These are phyloP conservation scores for Cyclostephanos tholiformis DNA, from an alignment of 108 stramenopile species.

Conservation along the genomic window DNA sequence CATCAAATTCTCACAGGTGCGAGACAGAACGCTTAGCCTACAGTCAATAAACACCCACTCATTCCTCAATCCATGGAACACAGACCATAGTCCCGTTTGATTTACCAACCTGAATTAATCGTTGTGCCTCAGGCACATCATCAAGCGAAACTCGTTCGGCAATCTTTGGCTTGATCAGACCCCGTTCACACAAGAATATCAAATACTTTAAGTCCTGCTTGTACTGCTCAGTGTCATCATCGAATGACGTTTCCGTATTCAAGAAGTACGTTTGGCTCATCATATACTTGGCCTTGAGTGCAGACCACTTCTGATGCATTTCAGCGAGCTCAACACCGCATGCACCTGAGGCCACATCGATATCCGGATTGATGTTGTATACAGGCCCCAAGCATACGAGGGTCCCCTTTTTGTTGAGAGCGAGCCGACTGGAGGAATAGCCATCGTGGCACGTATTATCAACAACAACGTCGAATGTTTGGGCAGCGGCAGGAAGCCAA, in stretches of 20 bases:
- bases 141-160: conserved; percentile 57
- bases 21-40: too few species aligned
- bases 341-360: conserved; percentile 27
- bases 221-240: conserved; percentile 44
- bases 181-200: conserved; percentile 55
- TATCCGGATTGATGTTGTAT: conserved; percentile 21
- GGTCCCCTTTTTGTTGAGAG: conserved; percentile 51
- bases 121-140: conserved; percentile 65
- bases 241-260: conserved; percentile 49
- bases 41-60: not conserved
- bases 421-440: conserved; percentile 45
- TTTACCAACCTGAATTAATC: conserved; percentile 53
- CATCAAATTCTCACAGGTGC: too few species aligned
- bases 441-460: conserved; percentile 61
- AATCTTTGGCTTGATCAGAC: conserved; percentile 64
- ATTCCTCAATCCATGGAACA: conserved; percentile 63
- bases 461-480: conserved; percentile 70
- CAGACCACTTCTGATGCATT: conserved; percentile 47
- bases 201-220: conserved; percentile 58
- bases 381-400: conserved; percentile 52
- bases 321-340: conserved; percentile 47
- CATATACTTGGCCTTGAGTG: conserved; percentile 55
- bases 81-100: conserved; percentile 66
- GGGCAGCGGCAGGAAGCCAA: conserved; percentile 55
- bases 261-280: conserved; percentile 55